Evolutionary conservation across 495 filamentous ascomycete genomes (phyloP).

Genomic region (Trichoderma erinaceum): DNA sequence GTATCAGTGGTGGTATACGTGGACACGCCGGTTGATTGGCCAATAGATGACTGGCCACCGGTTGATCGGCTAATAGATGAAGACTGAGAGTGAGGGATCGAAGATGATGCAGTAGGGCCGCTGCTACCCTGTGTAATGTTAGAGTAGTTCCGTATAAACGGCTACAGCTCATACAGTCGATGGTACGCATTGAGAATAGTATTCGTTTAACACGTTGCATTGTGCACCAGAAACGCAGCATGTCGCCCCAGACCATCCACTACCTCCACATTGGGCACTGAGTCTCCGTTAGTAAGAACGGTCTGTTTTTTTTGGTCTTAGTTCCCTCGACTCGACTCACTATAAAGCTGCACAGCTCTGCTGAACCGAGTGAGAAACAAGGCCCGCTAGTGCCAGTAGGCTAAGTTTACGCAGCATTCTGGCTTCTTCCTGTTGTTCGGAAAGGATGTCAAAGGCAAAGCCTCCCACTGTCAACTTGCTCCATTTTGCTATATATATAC

Average conservation of each 20-base stretch:
- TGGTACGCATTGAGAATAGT: background rate
- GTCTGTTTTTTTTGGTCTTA: too few relatives aligned
- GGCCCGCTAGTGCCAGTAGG: background rate
- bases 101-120: background rate
- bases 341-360: background rate
- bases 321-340: background rate
- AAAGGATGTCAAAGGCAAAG: background rate
- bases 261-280: slow-evolving; percentile 7
- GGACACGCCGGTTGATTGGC: background rate
- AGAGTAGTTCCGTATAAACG: background rate
- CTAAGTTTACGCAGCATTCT: background rate
- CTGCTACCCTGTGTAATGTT: background rate
- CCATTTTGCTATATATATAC: background rate
- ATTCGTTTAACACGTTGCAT: background rate
- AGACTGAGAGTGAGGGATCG: background rate
- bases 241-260: background rate
- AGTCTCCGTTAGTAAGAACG: background rate
- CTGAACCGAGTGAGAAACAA: background rate
- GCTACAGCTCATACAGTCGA: background rate
- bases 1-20: slow-evolving; percentile 6
- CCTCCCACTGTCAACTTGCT: background rate
- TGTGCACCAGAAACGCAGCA: background rate
- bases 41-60: background rate
- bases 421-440: background rate
- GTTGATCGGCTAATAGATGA: background rate